Conservation (phyloP, 2,329 filamentous ascomycete species). For the Colletotrichum graminicola region DNA sequence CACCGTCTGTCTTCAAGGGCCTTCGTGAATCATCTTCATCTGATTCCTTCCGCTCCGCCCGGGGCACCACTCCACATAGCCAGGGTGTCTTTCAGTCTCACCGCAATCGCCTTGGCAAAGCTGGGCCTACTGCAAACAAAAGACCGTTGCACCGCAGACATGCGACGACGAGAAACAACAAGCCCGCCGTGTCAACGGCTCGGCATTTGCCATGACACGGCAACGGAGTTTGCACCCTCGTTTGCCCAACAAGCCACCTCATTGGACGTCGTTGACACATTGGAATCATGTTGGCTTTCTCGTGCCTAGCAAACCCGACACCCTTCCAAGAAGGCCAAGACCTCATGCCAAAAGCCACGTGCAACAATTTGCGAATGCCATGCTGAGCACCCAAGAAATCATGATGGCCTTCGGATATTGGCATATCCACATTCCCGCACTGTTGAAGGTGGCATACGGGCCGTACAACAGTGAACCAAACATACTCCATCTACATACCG, state of each 20-base stretch:
- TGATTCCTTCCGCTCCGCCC: background rate
- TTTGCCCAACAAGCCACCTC: background rate
- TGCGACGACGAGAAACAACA: background rate
- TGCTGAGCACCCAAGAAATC: background rate
- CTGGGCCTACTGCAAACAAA: conserved; percentile 10
- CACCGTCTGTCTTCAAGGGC: conserved; percentile 9
- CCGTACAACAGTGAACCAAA: background rate
- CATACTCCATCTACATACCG: background rate
- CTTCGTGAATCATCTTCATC: conserved; percentile 15
- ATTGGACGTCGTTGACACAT: background rate
- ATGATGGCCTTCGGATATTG: conserved; percentile 1
- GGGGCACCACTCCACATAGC: conserved; percentile 2
- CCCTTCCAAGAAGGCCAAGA: background rate
- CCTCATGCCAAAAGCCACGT: background rate
- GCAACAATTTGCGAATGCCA: background rate
- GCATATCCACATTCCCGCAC: background rate
- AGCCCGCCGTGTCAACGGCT: background rate
- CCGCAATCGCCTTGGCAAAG: conserved; percentile 13
- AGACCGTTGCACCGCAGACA: background rate
- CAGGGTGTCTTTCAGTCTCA: conserved; percentile 1
- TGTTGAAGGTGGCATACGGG: background rate
- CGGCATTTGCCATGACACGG: background rate
- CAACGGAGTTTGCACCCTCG: background rate
- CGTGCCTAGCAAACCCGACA: too few relatives aligned
- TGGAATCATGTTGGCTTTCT: too few relatives aligned